These are phyloP conservation scores for Pyrus hybrid DNA, from an alignment of 331 rosid species.

Conservation along the genomic window DNA sequence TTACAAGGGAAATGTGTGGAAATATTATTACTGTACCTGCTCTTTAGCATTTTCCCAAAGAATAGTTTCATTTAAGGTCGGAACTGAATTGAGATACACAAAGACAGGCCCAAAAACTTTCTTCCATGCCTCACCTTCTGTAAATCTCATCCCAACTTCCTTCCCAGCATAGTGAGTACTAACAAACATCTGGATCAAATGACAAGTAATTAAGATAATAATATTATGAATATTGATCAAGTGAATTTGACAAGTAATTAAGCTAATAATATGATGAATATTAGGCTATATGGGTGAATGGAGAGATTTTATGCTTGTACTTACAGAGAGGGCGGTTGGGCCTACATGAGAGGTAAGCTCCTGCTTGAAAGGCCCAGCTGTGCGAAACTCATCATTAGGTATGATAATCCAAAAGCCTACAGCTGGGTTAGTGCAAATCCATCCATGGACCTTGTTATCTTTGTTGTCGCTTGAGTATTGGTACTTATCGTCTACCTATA, in stretches of 20 bases:
- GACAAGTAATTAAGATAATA: too few species aligned
- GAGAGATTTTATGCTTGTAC: too few species aligned
- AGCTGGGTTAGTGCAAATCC: slow-evolving; percentile 11
- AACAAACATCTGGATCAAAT: slow-evolving; percentile 26
- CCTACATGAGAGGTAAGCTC: slow-evolving; percentile 78
- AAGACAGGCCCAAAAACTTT: slow-evolving; percentile 80
- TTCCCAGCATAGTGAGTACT: slow-evolving; percentile 73
- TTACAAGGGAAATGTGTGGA: too few species aligned
- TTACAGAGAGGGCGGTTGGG: slow-evolving; percentile 40
- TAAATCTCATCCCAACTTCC: slow-evolving; percentile 20
- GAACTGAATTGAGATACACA: slow-evolving; percentile 40
- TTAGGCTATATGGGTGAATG: too few species aligned
- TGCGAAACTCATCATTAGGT: slow-evolving; percentile 53
- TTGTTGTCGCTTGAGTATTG: slow-evolving; percentile 23
- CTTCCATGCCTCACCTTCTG: slow-evolving; percentile 57
- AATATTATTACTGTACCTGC: slow-evolving; percentile 11
- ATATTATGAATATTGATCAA: too few species aligned
- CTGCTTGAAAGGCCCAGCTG: slow-evolving; percentile 59
- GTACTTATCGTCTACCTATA: slow-evolving; percentile 21
- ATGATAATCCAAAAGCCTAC: slow-evolving; percentile 67
- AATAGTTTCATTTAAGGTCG: neutral
- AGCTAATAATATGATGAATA: too few species aligned
- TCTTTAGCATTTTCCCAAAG: slow-evolving; percentile 53
- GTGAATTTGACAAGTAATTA: too few species aligned
- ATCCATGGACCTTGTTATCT: slow-evolving; percentile 30